A percentile compares a stretch with the other conserved stretches of the same genome.
phyloP scores from a whole-genome alignment of 192 early-diverging fungal species.

The Gaertneriomyces semiglobifer region DNA sequence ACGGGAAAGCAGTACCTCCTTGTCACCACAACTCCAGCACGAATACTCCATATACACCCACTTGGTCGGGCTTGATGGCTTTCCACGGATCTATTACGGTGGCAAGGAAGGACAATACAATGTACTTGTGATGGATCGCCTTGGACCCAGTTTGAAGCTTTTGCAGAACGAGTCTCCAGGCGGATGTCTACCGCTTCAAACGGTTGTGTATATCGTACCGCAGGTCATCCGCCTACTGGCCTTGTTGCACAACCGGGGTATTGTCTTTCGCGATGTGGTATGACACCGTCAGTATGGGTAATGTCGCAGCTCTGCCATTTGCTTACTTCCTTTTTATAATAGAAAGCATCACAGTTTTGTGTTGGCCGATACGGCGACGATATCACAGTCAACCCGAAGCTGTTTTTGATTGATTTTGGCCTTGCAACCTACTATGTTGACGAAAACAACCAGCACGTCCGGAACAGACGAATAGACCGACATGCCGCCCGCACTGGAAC shows the following conservation, averaged over 20 bases:
- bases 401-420: constrained; percentile 46
- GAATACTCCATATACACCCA: constrained; percentile 13
- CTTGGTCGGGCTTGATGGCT: constrained; percentile 18
- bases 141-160: constrained; percentile 38
- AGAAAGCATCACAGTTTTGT: constrained; percentile 55
- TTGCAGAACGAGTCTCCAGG: constrained; percentile 20
- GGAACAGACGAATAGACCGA: constrained; percentile 18
- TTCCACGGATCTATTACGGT: constrained; percentile 33
- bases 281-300: background rate
- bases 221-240: constrained; percentile 34
- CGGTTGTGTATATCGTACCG: constrained; percentile 33
- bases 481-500: constrained; percentile 42
- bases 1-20: constrained; percentile 21
- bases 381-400: constrained; percentile 24
- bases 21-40: constrained; percentile 12
- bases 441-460: constrained; percentile 33
- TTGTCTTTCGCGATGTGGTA: constrained; percentile 47
- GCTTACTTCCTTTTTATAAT: background rate
- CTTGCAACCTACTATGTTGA: constrained; percentile 35
- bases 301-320: background rate
- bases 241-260: constrained; percentile 28
- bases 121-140: constrained; percentile 34
- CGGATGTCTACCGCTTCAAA: constrained; percentile 34
- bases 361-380: constrained; percentile 39
- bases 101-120: constrained; percentile 31